Conservation (phyloP, 768 basidiomycete genomes). For the Hirschioporus abietinus region DNA sequence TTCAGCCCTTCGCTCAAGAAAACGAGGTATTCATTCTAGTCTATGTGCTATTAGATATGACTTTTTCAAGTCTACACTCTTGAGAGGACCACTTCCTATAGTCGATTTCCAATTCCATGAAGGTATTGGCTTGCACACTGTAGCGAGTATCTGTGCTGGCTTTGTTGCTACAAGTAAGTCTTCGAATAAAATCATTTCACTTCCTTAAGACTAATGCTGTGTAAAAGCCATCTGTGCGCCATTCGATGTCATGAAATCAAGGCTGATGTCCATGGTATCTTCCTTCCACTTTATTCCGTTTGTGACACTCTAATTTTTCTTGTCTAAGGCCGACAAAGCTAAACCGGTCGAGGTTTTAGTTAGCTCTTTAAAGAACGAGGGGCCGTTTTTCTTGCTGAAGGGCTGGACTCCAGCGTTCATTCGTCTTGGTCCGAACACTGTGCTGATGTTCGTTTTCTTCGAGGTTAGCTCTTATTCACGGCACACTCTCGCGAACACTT, state of each 20-base stretch:
- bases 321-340: constrained; percentile 42
- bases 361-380: constrained; percentile 65
- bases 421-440: constrained; percentile 77
- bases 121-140: constrained; percentile 58
- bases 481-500: background rate
- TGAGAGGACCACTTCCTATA: constrained; percentile 48
- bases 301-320: background rate
- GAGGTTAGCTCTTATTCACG: constrained; percentile 44
- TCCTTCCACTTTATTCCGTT: background rate
- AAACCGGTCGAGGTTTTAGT: constrained; percentile 47
- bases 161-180: constrained; percentile 71
- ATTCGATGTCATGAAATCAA: constrained; percentile 69
- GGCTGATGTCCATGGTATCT: constrained; percentile 72
- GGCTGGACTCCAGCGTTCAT: constrained; percentile 89
- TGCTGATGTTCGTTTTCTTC: constrained; percentile 80
- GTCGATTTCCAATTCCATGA: constrained; percentile 59
- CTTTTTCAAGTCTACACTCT: constrained; percentile 59
- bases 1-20: background rate
- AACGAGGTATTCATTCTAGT: constrained; percentile 6
- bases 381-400: constrained; percentile 74
- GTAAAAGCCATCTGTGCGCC: constrained; percentile 69
- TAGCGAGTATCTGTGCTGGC: constrained; percentile 65
- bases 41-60: constrained; percentile 51
- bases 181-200: background rate
- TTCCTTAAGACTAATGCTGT: constrained; percentile 1